Evolutionary conservation across 108 stramenopile genomes (phyloP), one percentile per base, ranked within the genome.

Genomic region (Mediolabrus comicus): DNA sequence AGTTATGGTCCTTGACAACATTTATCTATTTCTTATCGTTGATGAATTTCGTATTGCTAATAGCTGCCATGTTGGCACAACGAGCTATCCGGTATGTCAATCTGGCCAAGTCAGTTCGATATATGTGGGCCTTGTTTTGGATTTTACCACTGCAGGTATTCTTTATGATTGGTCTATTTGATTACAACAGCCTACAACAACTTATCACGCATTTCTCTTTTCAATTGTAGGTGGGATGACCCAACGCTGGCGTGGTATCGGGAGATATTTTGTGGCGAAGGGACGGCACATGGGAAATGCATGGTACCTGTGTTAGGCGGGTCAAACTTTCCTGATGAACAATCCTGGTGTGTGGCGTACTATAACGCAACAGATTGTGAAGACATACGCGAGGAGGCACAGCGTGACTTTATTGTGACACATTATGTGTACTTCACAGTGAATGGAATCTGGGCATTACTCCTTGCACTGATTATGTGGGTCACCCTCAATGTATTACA

Each of bases 101-200:
- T 76, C 36, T 94, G 32, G 64, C 87, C 25, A 84, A 84, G 16
- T 81, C 84, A 22, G 84, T 91, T 69, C 80, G 88, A 12, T 94
- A 82, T 49, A 71, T 91, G 59, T 93, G 92, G 92, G 61, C 66
- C 19, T 46, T 92, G 36, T 75, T 87, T 22, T 92, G 87, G 85
- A 49, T 84, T 8, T 29, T 84, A 35, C 83, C 83, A 5, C 38
- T 84, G 17, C 75, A 81, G 27, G 73, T 81, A 10, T 80, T 80
- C 36, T 36, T 78, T 27, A 62, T 57, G 62, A 78, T 82, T 43
- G 73, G 72, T 17, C 32, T 82, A 26, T 78, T 82, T 65, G 80
- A 65, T 72, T 32, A 65, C 13, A 54, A 22, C 27, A 14, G 3
- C 29, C 46, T 16, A 17, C 24, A 32, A 24, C 3, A 27, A 7